These are phyloP conservation scores for Pyricularia grisea DNA, from an alignment of 2,329 filamentous ascomycete species.

Conservation along the genomic window DNA sequence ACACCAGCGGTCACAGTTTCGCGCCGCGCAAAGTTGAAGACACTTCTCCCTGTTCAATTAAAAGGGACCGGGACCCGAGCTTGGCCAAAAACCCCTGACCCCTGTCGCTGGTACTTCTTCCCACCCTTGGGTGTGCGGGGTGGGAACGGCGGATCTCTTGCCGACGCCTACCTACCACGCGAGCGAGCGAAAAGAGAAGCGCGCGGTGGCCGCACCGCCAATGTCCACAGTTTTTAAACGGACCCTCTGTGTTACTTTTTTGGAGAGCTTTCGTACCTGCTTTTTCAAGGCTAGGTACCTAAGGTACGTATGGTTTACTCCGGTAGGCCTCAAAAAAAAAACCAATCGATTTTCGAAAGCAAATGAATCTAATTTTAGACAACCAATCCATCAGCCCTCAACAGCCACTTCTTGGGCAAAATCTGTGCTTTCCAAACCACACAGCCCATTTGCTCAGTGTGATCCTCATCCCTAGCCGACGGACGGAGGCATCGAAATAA, in stretches of 20 bases:
- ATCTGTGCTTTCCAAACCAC: background rate
- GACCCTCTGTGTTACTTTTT: background rate
- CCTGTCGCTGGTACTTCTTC: background rate
- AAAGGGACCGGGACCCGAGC: background rate
- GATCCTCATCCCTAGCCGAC: background rate
- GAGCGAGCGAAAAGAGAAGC: background rate
- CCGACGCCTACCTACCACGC: background rate
- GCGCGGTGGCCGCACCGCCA: background rate
- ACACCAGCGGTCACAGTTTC: background rate
- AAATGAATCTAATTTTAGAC: background rate
- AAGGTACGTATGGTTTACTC: background rate
- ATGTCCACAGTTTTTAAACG: background rate
- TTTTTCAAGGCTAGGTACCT: background rate
- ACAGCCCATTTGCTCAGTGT: background rate
- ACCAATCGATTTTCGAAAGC: background rate
- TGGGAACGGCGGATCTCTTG: background rate
- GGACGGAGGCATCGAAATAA: background rate
- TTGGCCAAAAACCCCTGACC: background rate
- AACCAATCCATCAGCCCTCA: background rate
- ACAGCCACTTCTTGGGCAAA: background rate
- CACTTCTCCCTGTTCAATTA: background rate
- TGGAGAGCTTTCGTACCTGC: too few species aligned
- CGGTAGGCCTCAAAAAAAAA: background rate
- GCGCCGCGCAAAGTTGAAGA: background rate
- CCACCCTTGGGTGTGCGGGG: background rate